Base-by-base conservation (phyloP, 2,329 filamentous ascomycete species). In the Dothideomycetes sp. region DNA sequence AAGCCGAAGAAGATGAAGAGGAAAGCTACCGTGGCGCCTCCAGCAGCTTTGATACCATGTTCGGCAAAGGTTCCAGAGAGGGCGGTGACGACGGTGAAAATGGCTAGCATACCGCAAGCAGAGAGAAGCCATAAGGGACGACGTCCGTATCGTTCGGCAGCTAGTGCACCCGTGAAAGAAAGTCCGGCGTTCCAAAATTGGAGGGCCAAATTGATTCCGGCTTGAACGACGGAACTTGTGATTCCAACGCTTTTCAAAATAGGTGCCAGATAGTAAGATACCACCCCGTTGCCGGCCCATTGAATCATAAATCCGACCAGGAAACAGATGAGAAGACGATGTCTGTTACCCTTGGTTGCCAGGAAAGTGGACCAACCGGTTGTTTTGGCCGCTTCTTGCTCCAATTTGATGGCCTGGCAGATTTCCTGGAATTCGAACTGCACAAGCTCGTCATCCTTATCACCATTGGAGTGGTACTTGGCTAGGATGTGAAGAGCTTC, bases 391-490 rank as follows among this genome's bases (percentile, higher is more conserved):
- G 66, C 57, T 45, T 78, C 71, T 40, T 70, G 58, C 51, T 78
- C 74, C 1, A 74, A 50, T 20, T 66, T 64, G 50, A 78, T 70
- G 0, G 75, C 74, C 4, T 68, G 65, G 35, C 70, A 62, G 48
- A 81, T 80, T 53, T 80, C 73, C 1, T 67, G 67, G 51, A 78
- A 71, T 51, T 81, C 77, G 7, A 72, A 73, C 37, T 68, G 64
- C 18, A 78, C 73, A 10, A 78, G 65, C 10, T 67, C 58, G 1
- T 70, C 74, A 23, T 64, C 55, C 1, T 49, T 49, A 41, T 70
- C 60, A 5, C 65, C 67, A 44, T 65, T 61, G 7, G 59, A 61
- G 39, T 70, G 67, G 45, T 65, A 68, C 27, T 61, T 63, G 15
- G 57, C 57, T 0, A 68, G 45, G 16, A 61, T 54, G 2, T 45